Evolutionary conservation across 495 filamentous ascomycete genomes (phyloP).

Genomic region (Hypoxylon fuscum): DNA sequence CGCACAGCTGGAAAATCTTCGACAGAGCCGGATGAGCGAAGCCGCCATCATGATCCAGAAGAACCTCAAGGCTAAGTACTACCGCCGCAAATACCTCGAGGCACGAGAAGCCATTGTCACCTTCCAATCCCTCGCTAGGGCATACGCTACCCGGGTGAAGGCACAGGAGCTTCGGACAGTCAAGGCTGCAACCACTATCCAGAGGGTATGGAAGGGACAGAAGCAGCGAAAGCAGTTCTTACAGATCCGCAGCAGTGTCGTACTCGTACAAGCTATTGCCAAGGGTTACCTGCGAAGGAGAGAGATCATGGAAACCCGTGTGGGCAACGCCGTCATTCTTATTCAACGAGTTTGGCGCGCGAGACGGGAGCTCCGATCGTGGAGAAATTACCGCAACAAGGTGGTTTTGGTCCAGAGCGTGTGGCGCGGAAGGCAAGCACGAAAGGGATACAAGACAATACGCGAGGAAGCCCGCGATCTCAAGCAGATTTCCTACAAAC

Average conservation of each 20-base stretch:
- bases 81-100: conserved; percentile 89
- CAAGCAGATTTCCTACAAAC: conserved; percentile 98
- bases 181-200: conserved; percentile 92
- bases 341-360: conserved; percentile 93
- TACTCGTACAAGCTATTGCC: conserved; percentile 85
- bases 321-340: conserved; percentile 88
- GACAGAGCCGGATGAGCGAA: conserved; percentile 87
- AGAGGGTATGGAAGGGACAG: conserved; percentile 91
- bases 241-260: conserved; percentile 78
- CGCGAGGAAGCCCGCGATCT: conserved; percentile 97
- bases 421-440: conserved; percentile 87
- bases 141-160: conserved; percentile 75
- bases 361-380: conserved; percentile 77
- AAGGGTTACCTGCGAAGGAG: conserved; percentile 91
- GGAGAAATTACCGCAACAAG: conserved; percentile 89
- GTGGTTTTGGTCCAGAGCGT: conserved; percentile 90
- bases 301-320: conserved; percentile 88
- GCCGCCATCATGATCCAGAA: conserved; percentile 99
- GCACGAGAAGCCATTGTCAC: conserved; percentile 81
- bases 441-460: conserved; percentile 83
- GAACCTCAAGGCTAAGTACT: conserved; percentile 95
- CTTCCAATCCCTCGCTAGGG: conserved; percentile 79
- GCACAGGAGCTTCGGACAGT: conserved; percentile 83
- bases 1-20: conserved; percentile 93
- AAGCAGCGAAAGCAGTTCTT: conserved; percentile 84